Evolutionary conservation across 441 rosid species (phyloP).

Genomic region (Monsonia emarginata): DNA sequence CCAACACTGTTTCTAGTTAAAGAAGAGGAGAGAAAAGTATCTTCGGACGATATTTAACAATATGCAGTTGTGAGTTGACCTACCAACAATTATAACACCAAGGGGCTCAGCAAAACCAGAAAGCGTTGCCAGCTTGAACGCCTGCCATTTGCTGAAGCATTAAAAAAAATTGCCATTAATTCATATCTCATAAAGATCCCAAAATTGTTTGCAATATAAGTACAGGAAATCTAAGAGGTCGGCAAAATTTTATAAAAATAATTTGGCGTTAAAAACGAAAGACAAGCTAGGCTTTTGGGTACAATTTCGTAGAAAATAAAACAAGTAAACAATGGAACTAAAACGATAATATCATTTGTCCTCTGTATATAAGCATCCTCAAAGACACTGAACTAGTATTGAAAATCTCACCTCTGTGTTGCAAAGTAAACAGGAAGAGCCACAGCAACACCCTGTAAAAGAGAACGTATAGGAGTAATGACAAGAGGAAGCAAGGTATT

Average conservation of each 20-base stretch:
- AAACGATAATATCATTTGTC: neutral
- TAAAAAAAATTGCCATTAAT: constrained; percentile 13
- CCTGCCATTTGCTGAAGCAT: constrained; percentile 93
- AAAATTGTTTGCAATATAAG: neutral
- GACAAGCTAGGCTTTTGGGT: neutral
- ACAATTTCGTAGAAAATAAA: neutral
- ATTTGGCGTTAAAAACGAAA: neutral
- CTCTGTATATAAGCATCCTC: neutral
- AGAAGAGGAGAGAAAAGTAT: neutral
- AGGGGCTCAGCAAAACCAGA: constrained; percentile 97
- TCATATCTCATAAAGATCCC: constrained; percentile 6
- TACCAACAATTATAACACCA: constrained; percentile 86
- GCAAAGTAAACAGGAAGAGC: constrained; percentile 96
- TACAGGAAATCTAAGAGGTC: neutral
- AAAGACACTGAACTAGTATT: constrained; percentile 11
- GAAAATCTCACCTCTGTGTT: constrained; percentile 63
- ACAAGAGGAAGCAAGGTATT: neutral
- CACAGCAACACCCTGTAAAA: constrained; percentile 81
- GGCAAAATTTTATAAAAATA: neutral
- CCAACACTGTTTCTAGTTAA: neutral
- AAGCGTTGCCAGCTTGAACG: constrained; percentile 87
- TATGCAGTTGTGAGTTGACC: constrained; percentile 20
- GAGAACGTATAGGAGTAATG: constrained; percentile 15
- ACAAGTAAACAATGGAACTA: neutral
- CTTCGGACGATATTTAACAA: neutral